Conservation (phyloP, 2,329 filamentous ascomycete genomes). For the Arthroderma sp. region DNA sequence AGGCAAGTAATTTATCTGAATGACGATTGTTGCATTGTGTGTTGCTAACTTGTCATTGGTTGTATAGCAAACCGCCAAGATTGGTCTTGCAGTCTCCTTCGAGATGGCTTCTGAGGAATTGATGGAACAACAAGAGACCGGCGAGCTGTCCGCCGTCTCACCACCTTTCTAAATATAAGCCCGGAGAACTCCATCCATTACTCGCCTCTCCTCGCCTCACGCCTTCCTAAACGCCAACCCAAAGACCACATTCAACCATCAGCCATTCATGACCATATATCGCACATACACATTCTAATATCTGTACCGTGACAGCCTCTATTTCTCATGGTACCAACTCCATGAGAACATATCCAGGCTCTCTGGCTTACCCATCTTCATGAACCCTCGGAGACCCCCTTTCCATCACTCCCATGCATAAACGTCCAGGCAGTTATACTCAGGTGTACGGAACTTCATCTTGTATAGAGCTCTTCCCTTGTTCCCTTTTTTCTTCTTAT, state of each 20-base stretch:
- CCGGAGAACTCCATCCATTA: background rate
- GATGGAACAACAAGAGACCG: constrained; percentile 65
- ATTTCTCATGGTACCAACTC: background rate
- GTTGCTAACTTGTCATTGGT: constrained; percentile 12
- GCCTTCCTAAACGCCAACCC: background rate
- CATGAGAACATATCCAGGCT: background rate
- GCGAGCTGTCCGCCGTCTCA: constrained; percentile 32
- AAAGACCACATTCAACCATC: background rate
- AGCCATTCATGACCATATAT: background rate
- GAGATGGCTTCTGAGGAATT: constrained; percentile 75
- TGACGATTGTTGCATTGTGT: background rate
- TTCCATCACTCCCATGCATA: background rate
- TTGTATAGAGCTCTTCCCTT: constrained; percentile 2
- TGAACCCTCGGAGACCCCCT: background rate
- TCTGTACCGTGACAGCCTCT: background rate
- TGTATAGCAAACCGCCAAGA: constrained; percentile 76
- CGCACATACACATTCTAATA: background rate
- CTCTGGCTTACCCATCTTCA: background rate
- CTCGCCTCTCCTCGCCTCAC: background rate
- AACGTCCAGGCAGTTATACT: constrained; percentile 2
- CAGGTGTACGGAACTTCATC: constrained; percentile 3
- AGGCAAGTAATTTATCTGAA: constrained; percentile 49
- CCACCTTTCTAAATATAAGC: constrained; percentile 37
- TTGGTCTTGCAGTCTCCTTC: constrained; percentile 86
- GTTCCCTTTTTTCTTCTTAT: background rate